Conservation (phyloP, 768 basidiomycete genomes). For the Cubamyces sp. region DNA sequence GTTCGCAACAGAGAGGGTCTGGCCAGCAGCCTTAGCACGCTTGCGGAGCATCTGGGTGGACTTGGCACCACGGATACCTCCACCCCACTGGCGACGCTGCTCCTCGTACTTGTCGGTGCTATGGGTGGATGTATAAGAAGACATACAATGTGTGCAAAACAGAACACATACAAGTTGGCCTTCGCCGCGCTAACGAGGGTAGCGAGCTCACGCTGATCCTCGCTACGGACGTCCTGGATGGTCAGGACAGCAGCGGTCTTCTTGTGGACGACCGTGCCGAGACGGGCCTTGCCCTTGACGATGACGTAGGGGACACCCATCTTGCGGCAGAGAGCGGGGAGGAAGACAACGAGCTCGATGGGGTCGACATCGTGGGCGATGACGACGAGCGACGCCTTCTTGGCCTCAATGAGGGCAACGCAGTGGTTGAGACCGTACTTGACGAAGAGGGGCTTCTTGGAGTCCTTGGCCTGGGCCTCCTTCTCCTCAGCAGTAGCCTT, state of each 20-base stretch:
- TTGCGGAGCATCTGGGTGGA: slow-evolving; percentile 91
- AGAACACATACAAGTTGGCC: slow-evolving; percentile 86
- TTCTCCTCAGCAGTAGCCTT: slow-evolving; percentile 82
- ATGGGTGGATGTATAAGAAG: not conserved
- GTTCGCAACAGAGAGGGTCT: slow-evolving; percentile 55
- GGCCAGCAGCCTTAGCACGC: slow-evolving; percentile 90
- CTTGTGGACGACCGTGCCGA: slow-evolving; percentile 98
- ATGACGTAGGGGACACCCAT: slow-evolving; percentile 99
- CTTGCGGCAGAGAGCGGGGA: slow-evolving; percentile 98
- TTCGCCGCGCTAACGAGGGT: slow-evolving; percentile 93
- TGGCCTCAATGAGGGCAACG: slow-evolving; percentile 94
- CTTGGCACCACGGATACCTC: slow-evolving; percentile 94
- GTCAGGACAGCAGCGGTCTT: slow-evolving; percentile 94
- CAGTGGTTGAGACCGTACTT: slow-evolving; percentile 98
- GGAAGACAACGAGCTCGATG: slow-evolving; percentile 97
- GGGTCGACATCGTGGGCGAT: slow-evolving; percentile 99
- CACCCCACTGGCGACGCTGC: slow-evolving; percentile 90
- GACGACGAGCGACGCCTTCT: slow-evolving; percentile 95
- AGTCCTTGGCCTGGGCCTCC: slow-evolving; percentile 67
- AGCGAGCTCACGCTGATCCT: slow-evolving; percentile 91
- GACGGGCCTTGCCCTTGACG: slow-evolving; percentile 97
- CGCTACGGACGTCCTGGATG: slow-evolving; percentile 91
- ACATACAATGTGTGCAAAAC: not conserved
- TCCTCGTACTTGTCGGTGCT: slow-evolving; percentile 95
- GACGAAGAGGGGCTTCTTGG: slow-evolving; percentile 94